Conservation (phyloP, 192 early-diverging fungal genomes). For the Coemansia sp. region DNA sequence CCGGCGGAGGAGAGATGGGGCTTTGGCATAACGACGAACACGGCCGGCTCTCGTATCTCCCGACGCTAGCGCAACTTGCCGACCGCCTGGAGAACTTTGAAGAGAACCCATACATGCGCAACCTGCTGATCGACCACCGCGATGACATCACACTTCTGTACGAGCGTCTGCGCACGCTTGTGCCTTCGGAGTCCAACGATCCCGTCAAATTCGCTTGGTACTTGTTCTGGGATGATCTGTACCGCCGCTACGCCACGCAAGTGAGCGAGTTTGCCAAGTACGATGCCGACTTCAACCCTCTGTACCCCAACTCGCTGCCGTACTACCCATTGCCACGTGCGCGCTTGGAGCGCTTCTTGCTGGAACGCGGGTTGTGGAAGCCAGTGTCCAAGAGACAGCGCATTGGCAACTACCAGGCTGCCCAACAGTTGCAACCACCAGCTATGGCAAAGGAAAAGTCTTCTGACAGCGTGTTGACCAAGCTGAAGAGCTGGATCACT, state of each 20-base stretch:
- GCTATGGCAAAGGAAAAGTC: neutral
- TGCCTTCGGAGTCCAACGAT: constrained; percentile 46
- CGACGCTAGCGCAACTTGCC: constrained; percentile 45
- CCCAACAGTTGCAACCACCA: neutral
- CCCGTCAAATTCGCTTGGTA: constrained; percentile 63
- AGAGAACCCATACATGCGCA: constrained; percentile 48
- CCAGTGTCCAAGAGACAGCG: constrained; percentile 14
- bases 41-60: constrained; percentile 48
- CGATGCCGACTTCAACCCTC: constrained; percentile 64
- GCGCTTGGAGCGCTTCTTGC: constrained; percentile 61
- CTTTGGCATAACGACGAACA: constrained; percentile 44
- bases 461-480: neutral
- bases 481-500: neutral
- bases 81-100: constrained; percentile 41
- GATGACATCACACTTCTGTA: constrained; percentile 47
- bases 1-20: constrained; percentile 8
- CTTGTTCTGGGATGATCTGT: constrained; percentile 71
- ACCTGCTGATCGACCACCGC: constrained; percentile 37
- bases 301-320: constrained; percentile 62
- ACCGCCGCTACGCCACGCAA: constrained; percentile 59
- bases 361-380: constrained; percentile 53
- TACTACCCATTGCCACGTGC: constrained; percentile 61
- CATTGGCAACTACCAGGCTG: neutral
- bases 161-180: constrained; percentile 51
- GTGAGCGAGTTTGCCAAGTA: constrained; percentile 39